Evolutionary conservation across 2,329 filamentous ascomycete genomes (phyloP).

Genomic region (Lecanicillium sp.): DNA sequence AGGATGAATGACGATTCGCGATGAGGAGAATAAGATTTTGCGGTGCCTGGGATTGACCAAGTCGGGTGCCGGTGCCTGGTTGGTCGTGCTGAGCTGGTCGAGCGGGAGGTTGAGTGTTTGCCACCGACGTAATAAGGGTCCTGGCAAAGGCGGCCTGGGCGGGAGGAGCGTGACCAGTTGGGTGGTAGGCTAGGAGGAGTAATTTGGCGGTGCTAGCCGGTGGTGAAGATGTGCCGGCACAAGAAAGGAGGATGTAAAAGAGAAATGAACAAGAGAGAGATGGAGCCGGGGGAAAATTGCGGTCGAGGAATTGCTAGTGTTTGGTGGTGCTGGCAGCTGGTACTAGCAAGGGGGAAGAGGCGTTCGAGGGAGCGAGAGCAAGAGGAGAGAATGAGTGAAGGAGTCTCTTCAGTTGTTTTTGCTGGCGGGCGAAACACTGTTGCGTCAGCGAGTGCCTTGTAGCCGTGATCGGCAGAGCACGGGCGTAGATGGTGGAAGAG

Average conservation of each 20-base stretch:
- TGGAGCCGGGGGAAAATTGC: conserved; percentile 1
- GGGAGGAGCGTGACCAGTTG: conserved; percentile 4
- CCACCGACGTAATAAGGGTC: conserved; percentile 14
- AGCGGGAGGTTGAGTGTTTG: conserved; percentile 9
- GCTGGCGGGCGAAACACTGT: conserved; percentile 5
- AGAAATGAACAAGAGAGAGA: background rate
- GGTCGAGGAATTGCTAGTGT: too few species aligned
- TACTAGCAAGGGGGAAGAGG: conserved; percentile 7
- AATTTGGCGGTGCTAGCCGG: background rate
- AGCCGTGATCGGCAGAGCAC: conserved; percentile 3
- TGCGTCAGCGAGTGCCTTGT: conserved; percentile 12
- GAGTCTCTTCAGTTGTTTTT: background rate
- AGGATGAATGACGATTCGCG: too few species aligned
- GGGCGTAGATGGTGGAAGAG: too few species aligned
- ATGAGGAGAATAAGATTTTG: too few species aligned
- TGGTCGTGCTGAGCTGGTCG: background rate
- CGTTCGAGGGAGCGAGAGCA: background rate
- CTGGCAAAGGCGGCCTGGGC: conserved; percentile 5
- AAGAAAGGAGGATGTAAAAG: background rate
- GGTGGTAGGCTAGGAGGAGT: background rate
- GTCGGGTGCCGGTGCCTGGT: too few species aligned
- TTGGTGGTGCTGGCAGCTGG: too few species aligned
- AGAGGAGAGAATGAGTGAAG: background rate
- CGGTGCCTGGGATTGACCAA: too few species aligned
- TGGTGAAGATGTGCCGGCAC: background rate